Conservation (phyloP, 768 basidiomycete genomes). For the Pisolithus albus region DNA sequence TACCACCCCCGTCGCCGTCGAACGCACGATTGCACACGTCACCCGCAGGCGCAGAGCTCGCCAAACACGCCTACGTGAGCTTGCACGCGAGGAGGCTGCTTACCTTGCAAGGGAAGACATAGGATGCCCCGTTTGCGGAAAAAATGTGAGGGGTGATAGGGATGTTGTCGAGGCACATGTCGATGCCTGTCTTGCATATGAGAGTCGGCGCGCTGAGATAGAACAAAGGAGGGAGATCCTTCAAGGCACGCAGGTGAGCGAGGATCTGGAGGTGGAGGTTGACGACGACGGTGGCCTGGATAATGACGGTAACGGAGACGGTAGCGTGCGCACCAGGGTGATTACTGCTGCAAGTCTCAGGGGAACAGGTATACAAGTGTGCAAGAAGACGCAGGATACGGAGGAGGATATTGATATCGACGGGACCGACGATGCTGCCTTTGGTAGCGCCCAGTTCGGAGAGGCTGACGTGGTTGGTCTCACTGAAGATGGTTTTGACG, state of each 20-base stretch:
- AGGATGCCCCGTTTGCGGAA: slow-evolving; percentile 66
- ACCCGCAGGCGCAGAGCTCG: slow-evolving; percentile 66
- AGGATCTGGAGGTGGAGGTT: slow-evolving; percentile 24
- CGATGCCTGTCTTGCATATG: slow-evolving; percentile 68
- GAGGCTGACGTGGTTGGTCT: slow-evolving; percentile 58
- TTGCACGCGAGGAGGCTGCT: slow-evolving; percentile 54
- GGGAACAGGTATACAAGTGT: slow-evolving; percentile 68
- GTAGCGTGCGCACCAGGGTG: slow-evolving; percentile 37
- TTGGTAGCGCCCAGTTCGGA: slow-evolving; percentile 69
- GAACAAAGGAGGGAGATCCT: slow-evolving; percentile 21
- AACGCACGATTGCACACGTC: slow-evolving; percentile 54
- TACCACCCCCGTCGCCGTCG: slow-evolving; percentile 29
- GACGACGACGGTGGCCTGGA: slow-evolving; percentile 28
- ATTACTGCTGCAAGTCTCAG: slow-evolving; percentile 30
- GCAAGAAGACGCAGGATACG: slow-evolving; percentile 51
- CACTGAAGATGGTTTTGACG: slow-evolving; percentile 39
- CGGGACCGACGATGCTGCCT: slow-evolving; percentile 62
- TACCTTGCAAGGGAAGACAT: slow-evolving; percentile 24
- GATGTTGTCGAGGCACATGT: slow-evolving; percentile 77
- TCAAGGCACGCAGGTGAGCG: slow-evolving; percentile 29
- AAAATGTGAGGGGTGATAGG: slow-evolving; percentile 52
- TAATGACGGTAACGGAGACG: slow-evolving; percentile 35
- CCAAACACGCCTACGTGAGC: slow-evolving; percentile 57
- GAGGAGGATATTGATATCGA: slow-evolving; percentile 80
- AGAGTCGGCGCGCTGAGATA: slow-evolving; percentile 34